A percentile compares a stretch with the other conserved stretches of the same genome.
phyloP scores from a whole-genome alignment of 2,329 filamentous ascomycete species.

The Fusarium praegraminearum region DNA sequence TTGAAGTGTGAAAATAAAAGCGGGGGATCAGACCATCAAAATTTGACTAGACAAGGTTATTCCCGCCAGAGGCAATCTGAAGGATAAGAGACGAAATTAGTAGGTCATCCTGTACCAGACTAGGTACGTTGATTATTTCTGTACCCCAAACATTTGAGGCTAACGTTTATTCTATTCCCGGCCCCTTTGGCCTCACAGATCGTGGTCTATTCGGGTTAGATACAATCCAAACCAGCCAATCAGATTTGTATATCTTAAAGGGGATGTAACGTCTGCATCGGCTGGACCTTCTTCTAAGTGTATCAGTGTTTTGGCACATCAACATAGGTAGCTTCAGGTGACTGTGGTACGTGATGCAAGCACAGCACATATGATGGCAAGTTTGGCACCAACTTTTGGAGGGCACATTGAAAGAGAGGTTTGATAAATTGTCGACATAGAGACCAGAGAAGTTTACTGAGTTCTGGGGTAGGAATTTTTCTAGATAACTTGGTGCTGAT shows the following conservation, averaged over 20 bases:
- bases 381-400: constrained; percentile 30
- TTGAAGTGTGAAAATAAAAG: constrained; percentile 24
- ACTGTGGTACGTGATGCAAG: constrained; percentile 26
- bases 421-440: constrained; percentile 32
- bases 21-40: constrained; percentile 17
- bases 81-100: no score
- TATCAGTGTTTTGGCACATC: not conserved
- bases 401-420: constrained; percentile 6
- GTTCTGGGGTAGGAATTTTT: constrained; percentile 25
- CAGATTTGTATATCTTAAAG: not conserved
- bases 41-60: constrained; percentile 13
- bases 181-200: not conserved
- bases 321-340: no score
- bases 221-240: not conserved
- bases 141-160: no score
- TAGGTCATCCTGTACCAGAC: no score
- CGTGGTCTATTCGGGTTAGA: constrained; percentile 4
- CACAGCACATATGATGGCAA: constrained; percentile 33
- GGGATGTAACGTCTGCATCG: constrained; percentile 2
- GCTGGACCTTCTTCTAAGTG: constrained; percentile 29
- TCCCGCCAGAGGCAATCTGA: not conserved
- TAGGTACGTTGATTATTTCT: no score
- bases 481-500: constrained; percentile 33
- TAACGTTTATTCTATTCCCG: no score
- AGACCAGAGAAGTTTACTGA: constrained; percentile 15